Percentiles rank a stretch among this genome's conserved stretches.
These are phyloP conservation scores for Pichia sp. DNA, from an alignment of 1,139 yeast species.

Conservation along the genomic window DNA sequence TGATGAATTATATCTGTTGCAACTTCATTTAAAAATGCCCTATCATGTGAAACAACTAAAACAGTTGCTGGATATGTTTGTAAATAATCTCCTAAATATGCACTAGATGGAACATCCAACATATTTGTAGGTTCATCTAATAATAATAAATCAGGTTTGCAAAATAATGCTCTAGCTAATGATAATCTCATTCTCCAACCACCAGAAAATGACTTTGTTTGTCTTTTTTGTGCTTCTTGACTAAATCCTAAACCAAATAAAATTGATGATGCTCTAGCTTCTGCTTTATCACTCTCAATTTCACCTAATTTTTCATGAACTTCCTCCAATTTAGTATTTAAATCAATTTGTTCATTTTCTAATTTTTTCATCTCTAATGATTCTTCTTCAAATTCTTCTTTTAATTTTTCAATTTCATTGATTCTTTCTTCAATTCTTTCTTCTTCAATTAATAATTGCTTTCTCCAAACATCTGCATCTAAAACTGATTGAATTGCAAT, in stretches of 20 bases:
- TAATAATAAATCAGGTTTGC: conserved; percentile 88
- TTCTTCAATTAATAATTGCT: conserved; percentile 76
- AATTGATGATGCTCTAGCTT: conserved; percentile 95
- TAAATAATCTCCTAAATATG: conserved; percentile 82
- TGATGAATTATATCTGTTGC: conserved; percentile 98
- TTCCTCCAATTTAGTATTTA: conserved; percentile 70
- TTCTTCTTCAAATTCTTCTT: conserved; percentile 74
- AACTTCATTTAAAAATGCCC: conserved; percentile 93
- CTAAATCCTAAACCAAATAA: conserved; percentile 90
- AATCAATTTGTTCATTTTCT: conserved; percentile 85
- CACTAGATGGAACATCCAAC: conserved; percentile 99
- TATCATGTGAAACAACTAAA: conserved; percentile 93
- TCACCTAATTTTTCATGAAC: conserved; percentile 77
- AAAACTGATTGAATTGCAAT: conserved; percentile 86
- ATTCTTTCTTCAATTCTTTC: conserved; percentile 66
- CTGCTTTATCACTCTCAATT: conserved; percentile 97
- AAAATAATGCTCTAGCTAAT: conserved; percentile 95
- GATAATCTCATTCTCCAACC: conserved; percentile 99
- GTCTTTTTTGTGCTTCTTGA: conserved; percentile 69
- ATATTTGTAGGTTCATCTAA: conserved; percentile 98
- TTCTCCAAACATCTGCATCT: conserved; percentile 99
- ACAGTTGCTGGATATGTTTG: conserved; percentile 90
- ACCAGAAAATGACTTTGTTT: conserved; percentile 93
- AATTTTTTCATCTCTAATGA: conserved; percentile 71
- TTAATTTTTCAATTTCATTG: conserved; percentile 62